phyloP scores from a whole-genome alignment of 768 basidiomycete species.

The Leucocoprinus leucothites region DNA sequence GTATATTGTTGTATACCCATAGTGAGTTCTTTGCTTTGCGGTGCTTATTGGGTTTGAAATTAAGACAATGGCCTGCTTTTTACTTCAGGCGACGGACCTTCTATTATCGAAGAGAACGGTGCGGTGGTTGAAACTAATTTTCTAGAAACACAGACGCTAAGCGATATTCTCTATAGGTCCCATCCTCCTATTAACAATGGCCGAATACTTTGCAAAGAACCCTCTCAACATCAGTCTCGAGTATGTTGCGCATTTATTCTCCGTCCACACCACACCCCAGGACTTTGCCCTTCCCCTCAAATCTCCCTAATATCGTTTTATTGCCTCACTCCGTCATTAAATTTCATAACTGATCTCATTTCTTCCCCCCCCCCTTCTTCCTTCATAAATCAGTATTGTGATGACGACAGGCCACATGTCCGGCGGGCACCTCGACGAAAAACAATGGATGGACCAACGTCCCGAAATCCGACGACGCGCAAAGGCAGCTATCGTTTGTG shows the following conservation, averaged over 20 bases:
- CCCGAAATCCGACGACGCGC: slow-evolving; percentile 22
- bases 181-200: slow-evolving; percentile 26
- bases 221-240: slow-evolving; percentile 25
- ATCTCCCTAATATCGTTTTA: neutral
- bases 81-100: slow-evolving; percentile 25
- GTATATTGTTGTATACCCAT: slow-evolving; percentile 28
- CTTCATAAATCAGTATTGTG: slow-evolving; percentile 24
- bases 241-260: slow-evolving; percentile 12
- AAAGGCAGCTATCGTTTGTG: slow-evolving; percentile 26
- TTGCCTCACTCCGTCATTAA: neutral
- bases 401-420: slow-evolving; percentile 29
- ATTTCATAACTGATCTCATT: neutral
- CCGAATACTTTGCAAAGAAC: slow-evolving; percentile 25
- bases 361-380: neutral
- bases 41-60: neutral
- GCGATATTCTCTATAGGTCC: slow-evolving; percentile 18
- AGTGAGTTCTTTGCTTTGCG: slow-evolving; percentile 15
- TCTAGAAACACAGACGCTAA: neutral
- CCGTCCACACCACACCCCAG: neutral
- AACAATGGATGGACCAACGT: slow-evolving; percentile 24
- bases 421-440: slow-evolving; percentile 25
- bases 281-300: neutral
- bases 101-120: slow-evolving; percentile 31
- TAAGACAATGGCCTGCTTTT: neutral
- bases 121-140: neutral